Percentiles rank a stretch among this genome's conserved stretches.
Conservation (phyloP, 139 green algal species). For the Closterium sp. region DNA sequence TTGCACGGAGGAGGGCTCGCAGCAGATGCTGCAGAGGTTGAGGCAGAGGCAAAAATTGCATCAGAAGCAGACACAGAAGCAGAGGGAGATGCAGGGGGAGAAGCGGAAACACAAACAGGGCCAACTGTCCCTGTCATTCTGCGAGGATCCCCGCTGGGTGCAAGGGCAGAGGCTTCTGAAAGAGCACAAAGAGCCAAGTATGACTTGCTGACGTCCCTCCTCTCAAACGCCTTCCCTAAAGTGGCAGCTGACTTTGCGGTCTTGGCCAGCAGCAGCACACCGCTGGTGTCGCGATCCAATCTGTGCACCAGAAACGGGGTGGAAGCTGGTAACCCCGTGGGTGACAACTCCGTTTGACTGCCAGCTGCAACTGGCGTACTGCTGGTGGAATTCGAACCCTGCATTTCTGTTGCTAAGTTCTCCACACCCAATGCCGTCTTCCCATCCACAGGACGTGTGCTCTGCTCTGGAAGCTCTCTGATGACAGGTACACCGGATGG, state of each 20-base stretch:
- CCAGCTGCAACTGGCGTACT: not conserved
- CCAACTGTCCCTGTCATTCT: not conserved
- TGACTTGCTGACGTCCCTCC: conserved; percentile 14
- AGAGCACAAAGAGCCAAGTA: conserved; percentile 27
- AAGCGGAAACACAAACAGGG: not conserved
- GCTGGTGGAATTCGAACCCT: not conserved
- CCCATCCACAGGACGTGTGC: not conserved
- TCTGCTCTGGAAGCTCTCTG: not conserved
- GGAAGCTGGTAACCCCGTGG: not conserved
- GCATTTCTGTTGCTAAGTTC: not conserved
- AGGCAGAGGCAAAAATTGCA: not conserved
- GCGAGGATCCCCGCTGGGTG: not conserved
- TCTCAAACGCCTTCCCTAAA: conserved; percentile 25
- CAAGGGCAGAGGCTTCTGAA: not conserved
- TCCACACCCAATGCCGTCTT: not conserved
- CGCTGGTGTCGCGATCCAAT: conserved; percentile 46
- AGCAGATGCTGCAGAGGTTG: not conserved
- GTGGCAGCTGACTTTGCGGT: not conserved
- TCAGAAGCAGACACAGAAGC: not conserved
- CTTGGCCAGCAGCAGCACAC: conserved; percentile 40
- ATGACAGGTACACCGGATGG: not conserved
- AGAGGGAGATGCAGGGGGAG: not conserved
- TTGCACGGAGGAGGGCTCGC: not conserved
- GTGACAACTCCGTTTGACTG: not conserved
- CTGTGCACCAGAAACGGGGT: conserved; percentile 18